Conservation (phyloP, 208 protist species). For the Porcisia hertigi region DNA sequence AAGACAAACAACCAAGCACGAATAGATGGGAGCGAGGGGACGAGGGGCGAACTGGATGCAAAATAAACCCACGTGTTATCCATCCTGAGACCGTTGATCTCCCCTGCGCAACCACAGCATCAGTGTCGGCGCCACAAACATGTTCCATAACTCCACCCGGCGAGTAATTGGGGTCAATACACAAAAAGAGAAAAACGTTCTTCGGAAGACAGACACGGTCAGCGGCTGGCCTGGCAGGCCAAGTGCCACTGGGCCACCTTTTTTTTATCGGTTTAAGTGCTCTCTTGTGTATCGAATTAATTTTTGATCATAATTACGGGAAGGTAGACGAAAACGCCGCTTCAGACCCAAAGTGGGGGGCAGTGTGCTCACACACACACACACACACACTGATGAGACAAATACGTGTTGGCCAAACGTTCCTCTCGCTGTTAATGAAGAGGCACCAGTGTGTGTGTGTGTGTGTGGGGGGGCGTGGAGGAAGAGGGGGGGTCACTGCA, state of each 20-base stretch:
- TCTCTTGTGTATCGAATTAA: neutral
- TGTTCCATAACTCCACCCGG: neutral
- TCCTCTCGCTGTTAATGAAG: neutral
- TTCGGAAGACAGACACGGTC: neutral
- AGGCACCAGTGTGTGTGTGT: neutral
- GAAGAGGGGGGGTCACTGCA: neutral
- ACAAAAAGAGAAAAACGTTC: neutral
- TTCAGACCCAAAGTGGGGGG: neutral
- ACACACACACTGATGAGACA: too few species aligned
- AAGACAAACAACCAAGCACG: neutral
- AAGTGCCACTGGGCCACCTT: neutral
- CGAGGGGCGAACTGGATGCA: neutral
- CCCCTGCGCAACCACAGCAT: neutral
- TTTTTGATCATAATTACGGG: slow-evolving; percentile 1
- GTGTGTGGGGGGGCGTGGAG: neutral
- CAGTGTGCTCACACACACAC: neutral
- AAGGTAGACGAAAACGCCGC: neutral
- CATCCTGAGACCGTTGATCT: too few species aligned
- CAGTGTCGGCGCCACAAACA: neutral
- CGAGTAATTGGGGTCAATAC: neutral
- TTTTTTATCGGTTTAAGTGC: neutral
- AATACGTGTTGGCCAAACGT: too few species aligned
- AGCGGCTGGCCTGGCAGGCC: neutral
- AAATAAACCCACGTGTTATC: neutral
- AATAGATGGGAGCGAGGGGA: neutral